These are phyloP conservation scores for Stygiomarasmius scandens DNA, from an alignment of 1,284 basidiomycete genomes.

Conservation along the genomic window DNA sequence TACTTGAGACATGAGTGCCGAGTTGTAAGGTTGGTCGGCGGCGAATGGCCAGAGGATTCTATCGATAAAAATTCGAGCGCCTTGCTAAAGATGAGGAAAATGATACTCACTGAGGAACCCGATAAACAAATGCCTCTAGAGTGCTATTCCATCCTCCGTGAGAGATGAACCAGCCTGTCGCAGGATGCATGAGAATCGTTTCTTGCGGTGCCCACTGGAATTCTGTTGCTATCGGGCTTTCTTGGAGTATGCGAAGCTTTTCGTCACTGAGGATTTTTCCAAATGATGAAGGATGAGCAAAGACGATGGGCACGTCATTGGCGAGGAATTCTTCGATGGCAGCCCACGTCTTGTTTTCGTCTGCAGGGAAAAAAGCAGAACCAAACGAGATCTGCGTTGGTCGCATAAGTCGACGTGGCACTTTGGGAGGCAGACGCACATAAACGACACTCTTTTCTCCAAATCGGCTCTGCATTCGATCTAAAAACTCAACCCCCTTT, in stretches of 20 bases:
- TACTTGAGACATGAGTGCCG: not conserved
- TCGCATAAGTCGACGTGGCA: not conserved
- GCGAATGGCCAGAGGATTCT: conserved; percentile 12
- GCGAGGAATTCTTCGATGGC: conserved; percentile 9
- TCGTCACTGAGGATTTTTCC: not conserved
- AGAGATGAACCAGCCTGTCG: conserved; percentile 11
- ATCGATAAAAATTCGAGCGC: not conserved
- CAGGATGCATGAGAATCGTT: conserved; percentile 7
- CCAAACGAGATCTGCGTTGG: conserved; percentile 13
- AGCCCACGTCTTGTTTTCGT: conserved; percentile 3
- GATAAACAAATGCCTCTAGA: conserved; percentile 5
- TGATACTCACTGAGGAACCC: conserved; percentile 9
- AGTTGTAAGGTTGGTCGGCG: conserved; percentile 12
- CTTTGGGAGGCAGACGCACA: not conserved
- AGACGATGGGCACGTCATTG: conserved; percentile 6
- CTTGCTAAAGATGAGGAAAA: too few species aligned
- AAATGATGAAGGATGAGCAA: conserved; percentile 9
- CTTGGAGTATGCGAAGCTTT: not conserved
- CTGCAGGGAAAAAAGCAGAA: conserved; percentile 7
- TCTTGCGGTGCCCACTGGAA: conserved; percentile 8
- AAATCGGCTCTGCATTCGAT: conserved; percentile 6
- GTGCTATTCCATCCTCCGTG: conserved; percentile 14
- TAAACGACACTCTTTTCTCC: conserved; percentile 12
- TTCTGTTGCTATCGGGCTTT: conserved; percentile 2
- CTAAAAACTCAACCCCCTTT: conserved; percentile 3